phyloP scores from a whole-genome alignment of 305 asterid genomes.

The Salvia sclarea region DNA sequence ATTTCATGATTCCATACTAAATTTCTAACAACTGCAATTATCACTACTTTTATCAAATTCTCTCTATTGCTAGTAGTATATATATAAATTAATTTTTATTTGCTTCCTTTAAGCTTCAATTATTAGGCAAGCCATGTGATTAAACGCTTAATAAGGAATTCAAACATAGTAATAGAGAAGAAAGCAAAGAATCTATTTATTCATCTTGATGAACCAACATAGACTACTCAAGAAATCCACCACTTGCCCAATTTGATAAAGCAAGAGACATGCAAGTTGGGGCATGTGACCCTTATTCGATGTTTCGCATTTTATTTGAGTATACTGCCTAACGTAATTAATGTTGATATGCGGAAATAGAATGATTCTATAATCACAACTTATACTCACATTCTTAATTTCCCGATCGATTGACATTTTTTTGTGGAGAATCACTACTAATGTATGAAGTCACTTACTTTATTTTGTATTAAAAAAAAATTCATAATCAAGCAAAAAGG shows the following conservation, averaged over 20 bases:
- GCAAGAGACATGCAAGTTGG: conserved; percentile 20
- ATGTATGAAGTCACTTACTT: too few species aligned
- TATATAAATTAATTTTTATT: neutral
- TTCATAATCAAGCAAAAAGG: neutral
- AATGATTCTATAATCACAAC: too few species aligned
- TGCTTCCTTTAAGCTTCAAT: conserved; percentile 1
- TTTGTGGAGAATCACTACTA: too few species aligned
- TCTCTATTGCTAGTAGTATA: neutral
- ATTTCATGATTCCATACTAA: conserved; percentile 24
- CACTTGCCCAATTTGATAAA: conserved; percentile 33
- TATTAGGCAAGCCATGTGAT: conserved; percentile 38
- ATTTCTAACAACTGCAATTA: neutral
- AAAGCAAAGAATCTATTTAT: neutral
- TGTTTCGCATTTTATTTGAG: too few species aligned
- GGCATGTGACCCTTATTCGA: conserved; percentile 18
- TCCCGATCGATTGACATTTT: too few species aligned
- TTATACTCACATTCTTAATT: too few species aligned
- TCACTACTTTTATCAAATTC: conserved; percentile 14
- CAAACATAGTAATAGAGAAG: neutral
- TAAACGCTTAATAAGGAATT: conserved; percentile 33
- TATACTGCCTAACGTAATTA: too few species aligned
- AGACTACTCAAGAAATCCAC: conserved; percentile 6
- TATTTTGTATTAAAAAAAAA: neutral
- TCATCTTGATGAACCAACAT: conserved; percentile 6
- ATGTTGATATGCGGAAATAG: too few species aligned